Evolutionary conservation across 805 yeast genomes (phyloP).

Genomic region (Metschnikowia bowlesiae): DNA sequence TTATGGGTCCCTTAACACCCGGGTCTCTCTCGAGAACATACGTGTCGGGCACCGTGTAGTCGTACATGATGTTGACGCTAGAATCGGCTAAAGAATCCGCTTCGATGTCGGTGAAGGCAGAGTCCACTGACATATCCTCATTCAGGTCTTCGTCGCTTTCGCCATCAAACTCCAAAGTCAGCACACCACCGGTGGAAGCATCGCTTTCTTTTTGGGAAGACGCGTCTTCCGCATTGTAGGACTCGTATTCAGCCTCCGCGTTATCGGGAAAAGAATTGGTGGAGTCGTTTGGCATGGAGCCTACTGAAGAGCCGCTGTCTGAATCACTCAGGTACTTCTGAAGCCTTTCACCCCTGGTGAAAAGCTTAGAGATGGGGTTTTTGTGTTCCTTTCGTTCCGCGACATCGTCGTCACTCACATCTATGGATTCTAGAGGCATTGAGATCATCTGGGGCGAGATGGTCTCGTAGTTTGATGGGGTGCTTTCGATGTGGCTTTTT

Average conservation of each 20-base stretch:
- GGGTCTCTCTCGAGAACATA: conserved; percentile 10
- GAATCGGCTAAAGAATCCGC: conserved; percentile 33
- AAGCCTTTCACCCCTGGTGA: conserved; percentile 9
- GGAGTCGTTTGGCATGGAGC: background rate
- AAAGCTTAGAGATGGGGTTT: conserved; percentile 13
- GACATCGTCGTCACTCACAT: background rate
- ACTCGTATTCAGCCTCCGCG: background rate
- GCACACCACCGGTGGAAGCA: background rate
- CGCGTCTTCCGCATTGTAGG: background rate
- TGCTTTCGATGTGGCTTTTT: conserved; percentile 4
- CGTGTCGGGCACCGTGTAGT: conserved; percentile 17
- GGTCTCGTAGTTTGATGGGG: background rate
- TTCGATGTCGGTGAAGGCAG: conserved; percentile 43
- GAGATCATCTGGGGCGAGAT: conserved; percentile 2
- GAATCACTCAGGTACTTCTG: conserved; percentile 5
- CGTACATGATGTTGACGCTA: conserved; percentile 15
- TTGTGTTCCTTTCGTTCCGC: conserved; percentile 6
- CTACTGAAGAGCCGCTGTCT: conserved; percentile 7
- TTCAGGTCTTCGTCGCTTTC: conserved; percentile 26
- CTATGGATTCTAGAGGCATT: background rate
- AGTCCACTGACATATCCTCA: conserved; percentile 30
- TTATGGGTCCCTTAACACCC: background rate
- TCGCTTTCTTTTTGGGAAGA: background rate
- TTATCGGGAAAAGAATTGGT: background rate
- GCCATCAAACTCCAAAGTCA: background rate